phyloP scores from a whole-genome alignment of 345 rosid species.

The Erodium maritimum region DNA sequence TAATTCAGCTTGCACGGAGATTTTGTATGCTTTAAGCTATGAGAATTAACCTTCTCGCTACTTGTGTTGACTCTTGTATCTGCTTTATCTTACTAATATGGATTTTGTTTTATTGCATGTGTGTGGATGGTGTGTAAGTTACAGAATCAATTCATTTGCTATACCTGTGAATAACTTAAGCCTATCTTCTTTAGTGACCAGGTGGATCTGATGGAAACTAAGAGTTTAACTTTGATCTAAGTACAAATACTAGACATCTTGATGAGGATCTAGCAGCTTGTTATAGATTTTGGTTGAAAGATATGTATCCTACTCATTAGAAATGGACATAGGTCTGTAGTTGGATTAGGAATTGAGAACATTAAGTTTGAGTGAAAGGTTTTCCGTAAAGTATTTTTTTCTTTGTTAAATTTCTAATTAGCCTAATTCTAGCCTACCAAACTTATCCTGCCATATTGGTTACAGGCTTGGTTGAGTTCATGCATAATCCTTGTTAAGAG shows the following conservation, averaged over 20 bases:
- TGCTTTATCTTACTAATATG: background rate
- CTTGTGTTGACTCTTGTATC: background rate
- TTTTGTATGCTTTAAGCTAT: background rate
- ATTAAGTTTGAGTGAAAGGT: background rate
- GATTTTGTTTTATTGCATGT: background rate
- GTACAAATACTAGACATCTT: too few relatives aligned
- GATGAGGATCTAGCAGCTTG: too few relatives aligned
- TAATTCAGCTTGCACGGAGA: background rate
- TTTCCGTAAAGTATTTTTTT: background rate
- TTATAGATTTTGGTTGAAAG: too few relatives aligned
- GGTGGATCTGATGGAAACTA: background rate
- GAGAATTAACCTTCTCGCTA: background rate
- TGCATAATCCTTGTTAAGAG: background rate
- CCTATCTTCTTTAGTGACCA: background rate
- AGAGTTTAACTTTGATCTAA: too few relatives aligned
- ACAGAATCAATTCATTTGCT: background rate
- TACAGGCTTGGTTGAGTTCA: background rate
- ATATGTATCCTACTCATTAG: background rate
- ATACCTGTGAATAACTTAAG: background rate
- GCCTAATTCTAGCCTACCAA: background rate
- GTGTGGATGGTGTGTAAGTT: background rate
- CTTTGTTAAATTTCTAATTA: background rate
- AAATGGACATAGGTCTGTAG: background rate
- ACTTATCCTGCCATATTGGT: background rate
- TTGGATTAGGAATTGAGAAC: background rate